Conservation (phyloP, 2,329 filamentous ascomycete genomes). For the Penicillium expansum region DNA sequence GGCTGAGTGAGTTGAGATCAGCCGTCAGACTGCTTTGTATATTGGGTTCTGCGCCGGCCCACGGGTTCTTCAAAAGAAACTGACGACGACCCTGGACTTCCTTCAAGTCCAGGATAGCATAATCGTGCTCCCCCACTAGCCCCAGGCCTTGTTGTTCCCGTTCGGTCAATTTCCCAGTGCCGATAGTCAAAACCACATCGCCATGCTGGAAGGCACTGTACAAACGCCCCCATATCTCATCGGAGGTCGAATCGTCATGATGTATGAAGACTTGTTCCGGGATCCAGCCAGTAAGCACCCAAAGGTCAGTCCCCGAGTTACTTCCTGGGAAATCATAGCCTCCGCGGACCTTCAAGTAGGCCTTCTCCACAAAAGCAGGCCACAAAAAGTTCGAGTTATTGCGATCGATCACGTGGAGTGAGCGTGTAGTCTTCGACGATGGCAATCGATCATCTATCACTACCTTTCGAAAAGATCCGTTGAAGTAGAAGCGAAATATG, state of each 20-base stretch:
- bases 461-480: slow-evolving; percentile 85
- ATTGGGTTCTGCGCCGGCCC: slow-evolving; percentile 67
- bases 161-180: slow-evolving; percentile 76
- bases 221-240: slow-evolving; percentile 74
- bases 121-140: slow-evolving; percentile 87
- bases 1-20: slow-evolving; percentile 11
- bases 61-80: slow-evolving; percentile 91
- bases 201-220: slow-evolving; percentile 70
- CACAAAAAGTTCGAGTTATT: slow-evolving; percentile 78
- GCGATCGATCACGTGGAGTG: slow-evolving; percentile 83
- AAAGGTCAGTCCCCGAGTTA: slow-evolving; percentile 92
- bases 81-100: slow-evolving; percentile 62
- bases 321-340: slow-evolving; percentile 98
- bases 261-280: slow-evolving; percentile 93
- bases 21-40: slow-evolving; percentile 13
- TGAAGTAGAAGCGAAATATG: slow-evolving; percentile 89
- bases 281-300: slow-evolving; percentile 92
- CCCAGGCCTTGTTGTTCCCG: slow-evolving; percentile 78
- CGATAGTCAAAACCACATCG: slow-evolving; percentile 83
- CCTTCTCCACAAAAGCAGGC: slow-evolving; percentile 92
- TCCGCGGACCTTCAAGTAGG: slow-evolving; percentile 90
- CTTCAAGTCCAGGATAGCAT: slow-evolving; percentile 79
- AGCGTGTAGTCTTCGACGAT: slow-evolving; percentile 66
- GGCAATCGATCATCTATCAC: slow-evolving; percentile 87
- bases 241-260: slow-evolving; percentile 73